Evolutionary conservation across 2,329 filamentous ascomycete genomes (phyloP).

Genomic region (Scopulariopsis brevicaulis): DNA sequence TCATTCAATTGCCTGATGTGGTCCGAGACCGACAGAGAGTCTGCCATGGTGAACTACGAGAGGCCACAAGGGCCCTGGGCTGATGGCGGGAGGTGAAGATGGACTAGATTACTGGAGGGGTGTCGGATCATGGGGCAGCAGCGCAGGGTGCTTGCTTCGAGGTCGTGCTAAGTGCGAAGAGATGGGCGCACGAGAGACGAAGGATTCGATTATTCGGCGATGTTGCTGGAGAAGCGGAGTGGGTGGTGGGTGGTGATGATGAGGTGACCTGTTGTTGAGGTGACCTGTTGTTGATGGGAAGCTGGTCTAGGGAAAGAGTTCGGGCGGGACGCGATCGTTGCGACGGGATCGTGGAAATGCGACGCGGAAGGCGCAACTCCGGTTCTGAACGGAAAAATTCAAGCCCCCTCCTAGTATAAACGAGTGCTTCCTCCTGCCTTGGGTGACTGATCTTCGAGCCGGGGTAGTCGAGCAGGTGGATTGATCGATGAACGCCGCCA

Average conservation of each 20-base stretch:
- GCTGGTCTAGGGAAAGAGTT: not conserved
- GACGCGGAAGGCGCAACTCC: not conserved
- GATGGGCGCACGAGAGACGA: not conserved
- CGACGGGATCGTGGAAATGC: not conserved
- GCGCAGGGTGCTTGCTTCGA: not conserved
- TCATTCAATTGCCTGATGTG: constrained; percentile 82
- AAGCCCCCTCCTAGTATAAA: not conserved
- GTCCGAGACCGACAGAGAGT: constrained; percentile 50
- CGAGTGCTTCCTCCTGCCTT: not conserved
- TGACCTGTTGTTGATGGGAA: not conserved
- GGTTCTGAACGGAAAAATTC: not conserved
- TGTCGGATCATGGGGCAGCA: not conserved
- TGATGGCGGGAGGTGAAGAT: not conserved
- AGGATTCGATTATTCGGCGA: not conserved
- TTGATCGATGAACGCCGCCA: not conserved
- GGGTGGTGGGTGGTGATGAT: not conserved
- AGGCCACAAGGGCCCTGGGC: not conserved
- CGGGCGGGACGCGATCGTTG: not conserved
- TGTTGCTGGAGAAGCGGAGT: not conserved
- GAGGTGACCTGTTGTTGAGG: not conserved
- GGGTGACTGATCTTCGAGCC: not conserved
- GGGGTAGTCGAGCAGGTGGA: not conserved
- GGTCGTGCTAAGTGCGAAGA: not conserved
- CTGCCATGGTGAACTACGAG: constrained; percentile 33
- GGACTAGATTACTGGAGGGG: not conserved